These are phyloP conservation scores for Phytophthora hibernalis DNA, from an alignment of 352 stramenopile species.

Conservation along the genomic window DNA sequence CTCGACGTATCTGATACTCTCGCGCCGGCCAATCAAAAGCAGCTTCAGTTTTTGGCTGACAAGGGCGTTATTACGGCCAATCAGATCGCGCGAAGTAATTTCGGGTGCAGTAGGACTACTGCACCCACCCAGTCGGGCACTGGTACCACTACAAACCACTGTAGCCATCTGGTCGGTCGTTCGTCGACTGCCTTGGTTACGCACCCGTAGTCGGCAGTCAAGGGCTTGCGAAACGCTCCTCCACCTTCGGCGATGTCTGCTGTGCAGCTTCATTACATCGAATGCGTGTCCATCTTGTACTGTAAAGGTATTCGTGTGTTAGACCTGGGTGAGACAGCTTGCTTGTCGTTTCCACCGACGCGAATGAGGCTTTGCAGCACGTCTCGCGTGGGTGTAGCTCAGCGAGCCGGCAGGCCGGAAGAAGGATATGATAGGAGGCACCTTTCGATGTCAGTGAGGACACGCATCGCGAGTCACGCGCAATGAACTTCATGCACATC, in stretches of 20 bases:
- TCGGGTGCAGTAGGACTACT: background rate
- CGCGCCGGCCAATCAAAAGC: constrained; percentile 22
- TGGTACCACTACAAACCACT: too few relatives aligned
- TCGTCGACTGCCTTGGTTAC: background rate
- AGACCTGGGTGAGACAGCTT: too few relatives aligned
- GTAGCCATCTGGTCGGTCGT: constrained; percentile 18
- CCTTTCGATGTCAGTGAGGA: background rate
- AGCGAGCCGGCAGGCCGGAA: background rate
- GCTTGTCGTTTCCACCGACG: too few relatives aligned
- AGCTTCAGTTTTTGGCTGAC: constrained; percentile 20
- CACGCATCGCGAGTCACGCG: background rate
- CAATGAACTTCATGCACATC: background rate
- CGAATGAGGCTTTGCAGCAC: constrained; percentile 8
- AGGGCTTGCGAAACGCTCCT: too few relatives aligned
- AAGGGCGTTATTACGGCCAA: background rate
- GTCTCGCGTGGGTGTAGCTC: constrained; percentile 12
- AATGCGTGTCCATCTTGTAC: too few relatives aligned
- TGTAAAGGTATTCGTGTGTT: too few relatives aligned
- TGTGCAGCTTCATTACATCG: too few relatives aligned
- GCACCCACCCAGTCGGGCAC: too few relatives aligned
- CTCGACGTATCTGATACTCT: constrained; percentile 23
- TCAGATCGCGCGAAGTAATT: background rate
- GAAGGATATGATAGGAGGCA: background rate
- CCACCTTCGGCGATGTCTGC: too few relatives aligned
- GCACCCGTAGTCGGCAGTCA: background rate